phyloP scores from a whole-genome alignment of 768 basidiomycete species.

The Psilocybe azurescens region DNA sequence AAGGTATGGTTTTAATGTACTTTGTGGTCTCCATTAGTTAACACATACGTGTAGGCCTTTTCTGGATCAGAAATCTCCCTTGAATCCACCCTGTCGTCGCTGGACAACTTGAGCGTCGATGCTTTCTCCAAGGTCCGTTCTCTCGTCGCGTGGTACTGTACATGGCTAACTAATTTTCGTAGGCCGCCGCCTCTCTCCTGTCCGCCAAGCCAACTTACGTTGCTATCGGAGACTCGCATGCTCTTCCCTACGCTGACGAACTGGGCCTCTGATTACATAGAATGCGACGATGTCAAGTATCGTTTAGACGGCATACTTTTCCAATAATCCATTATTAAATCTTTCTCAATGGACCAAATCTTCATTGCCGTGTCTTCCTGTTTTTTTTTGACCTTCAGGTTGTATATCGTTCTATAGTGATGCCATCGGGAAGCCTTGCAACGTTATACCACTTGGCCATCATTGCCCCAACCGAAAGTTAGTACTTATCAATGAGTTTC shows the following conservation, averaged over 20 bases:
- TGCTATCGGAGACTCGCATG: constrained; percentile 77
- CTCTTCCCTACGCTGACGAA: constrained; percentile 86
- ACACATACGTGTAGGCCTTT: constrained; percentile 56
- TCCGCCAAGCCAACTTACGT: constrained; percentile 86
- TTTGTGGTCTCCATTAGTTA: neutral
- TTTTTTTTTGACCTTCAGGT: neutral
- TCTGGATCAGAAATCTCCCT: constrained; percentile 56
- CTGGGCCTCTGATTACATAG: constrained; percentile 64
- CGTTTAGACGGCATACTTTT: constrained; percentile 17
- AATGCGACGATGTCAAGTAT: constrained; percentile 12
- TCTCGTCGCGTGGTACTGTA: neutral
- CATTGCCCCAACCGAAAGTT: too few relatives aligned
- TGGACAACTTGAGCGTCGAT: constrained; percentile 72
- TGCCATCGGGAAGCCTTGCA: too few relatives aligned
- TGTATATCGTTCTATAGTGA: too few relatives aligned
- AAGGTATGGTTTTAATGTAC: constrained; percentile 51
- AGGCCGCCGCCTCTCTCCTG: constrained; percentile 73
- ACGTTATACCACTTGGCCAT: too few relatives aligned
- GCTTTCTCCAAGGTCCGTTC: constrained; percentile 71
- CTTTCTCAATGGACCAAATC: constrained; percentile 2
- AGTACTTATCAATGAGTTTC: too few relatives aligned
- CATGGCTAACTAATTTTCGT: constrained; percentile 4
- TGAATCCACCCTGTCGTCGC: constrained; percentile 64
- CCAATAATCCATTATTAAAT: constrained; percentile 10
- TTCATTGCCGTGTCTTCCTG: neutral